Evolutionary conservation across 371 early-diverging fungal species (phyloP), one percentile per base, ranked within the genome.

Genomic region (Globomyces sp.): DNA sequence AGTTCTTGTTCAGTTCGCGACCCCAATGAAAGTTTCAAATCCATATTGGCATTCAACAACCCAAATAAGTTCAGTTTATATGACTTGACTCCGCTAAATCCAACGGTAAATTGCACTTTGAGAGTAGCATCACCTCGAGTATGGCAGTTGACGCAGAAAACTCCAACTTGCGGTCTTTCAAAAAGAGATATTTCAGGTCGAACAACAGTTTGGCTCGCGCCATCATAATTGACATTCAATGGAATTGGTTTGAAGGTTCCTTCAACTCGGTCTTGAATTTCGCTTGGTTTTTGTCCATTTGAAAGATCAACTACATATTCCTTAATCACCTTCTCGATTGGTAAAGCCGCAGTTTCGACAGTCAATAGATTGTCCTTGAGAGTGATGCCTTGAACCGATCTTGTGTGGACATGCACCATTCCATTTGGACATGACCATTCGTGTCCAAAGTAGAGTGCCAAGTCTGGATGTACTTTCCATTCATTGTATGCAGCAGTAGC

Each of bases 131-230:
- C 34, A 39, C 55, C 55, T 41, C 34, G 34, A 55, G 10, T 41
- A 37, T 39, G 40, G 55, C 55, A 55, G 55, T 55, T 55, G 55
- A 55, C 55, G 13, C 55, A 55, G 39, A 39, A 36, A 39, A 55
- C 55, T 55, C 40, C 55, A 55, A 40, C 55, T 39, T 39, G 40
- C 3, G 34, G 34, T 0, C 6, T 55, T 5, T 36, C 34, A 5
- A 55, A 40, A 2, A 55, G 40, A 39, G 34, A 40, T 5, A 55
- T 55, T 55, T 13, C 40, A 6, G 34, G 55, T 39, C 40, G 55
- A 55, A 55, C 55, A 39, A 40, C 55, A 2, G 55, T 55, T 39
- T 55, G 55, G 55, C 39, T 55, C 34, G 55, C 55, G 8, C 39
- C 39, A 3, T 55, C 40, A 3, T 55, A 55, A 40, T 55, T 55